Conservation (phyloP, 306 rosid species). For the Fragaria nilgerrensis region DNA sequence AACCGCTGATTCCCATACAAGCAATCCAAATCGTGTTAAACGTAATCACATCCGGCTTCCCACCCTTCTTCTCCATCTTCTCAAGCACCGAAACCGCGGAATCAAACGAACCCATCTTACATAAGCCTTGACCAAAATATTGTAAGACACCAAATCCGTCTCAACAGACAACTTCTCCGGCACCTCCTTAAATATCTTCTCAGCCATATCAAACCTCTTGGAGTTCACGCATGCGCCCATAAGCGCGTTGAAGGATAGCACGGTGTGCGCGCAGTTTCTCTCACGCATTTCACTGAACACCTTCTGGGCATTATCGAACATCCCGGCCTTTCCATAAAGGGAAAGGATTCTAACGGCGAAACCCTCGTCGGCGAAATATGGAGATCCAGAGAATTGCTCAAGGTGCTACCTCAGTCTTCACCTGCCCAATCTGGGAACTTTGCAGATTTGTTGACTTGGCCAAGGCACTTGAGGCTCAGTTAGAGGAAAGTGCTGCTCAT, state of each 20-base stretch:
- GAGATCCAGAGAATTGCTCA: conserved; percentile 31
- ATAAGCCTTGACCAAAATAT: conserved; percentile 59
- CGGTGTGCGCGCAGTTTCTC: conserved; percentile 42
- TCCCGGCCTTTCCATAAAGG: conserved; percentile 50
- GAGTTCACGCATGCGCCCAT: conserved; percentile 67
- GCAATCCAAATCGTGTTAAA: conserved; percentile 62
- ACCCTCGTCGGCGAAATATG: conserved; percentile 62
- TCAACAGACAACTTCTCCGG: conserved; percentile 42
- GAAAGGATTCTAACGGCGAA: conserved; percentile 50
- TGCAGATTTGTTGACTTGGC: conserved; percentile 63
- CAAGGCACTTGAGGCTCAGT: conserved; percentile 77
- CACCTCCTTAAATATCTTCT: conserved; percentile 39
- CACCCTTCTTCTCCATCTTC: conserved; percentile 54
- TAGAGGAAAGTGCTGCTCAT: conserved; percentile 64
- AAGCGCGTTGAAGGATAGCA: conserved; percentile 63
- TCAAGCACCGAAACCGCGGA: conserved; percentile 36
- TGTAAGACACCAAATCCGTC: conserved; percentile 66
- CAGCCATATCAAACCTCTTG: conserved; percentile 40
- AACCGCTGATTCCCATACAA: conserved; percentile 43
- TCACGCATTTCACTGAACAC: conserved; percentile 71
- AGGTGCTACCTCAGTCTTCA: conserved; percentile 20
- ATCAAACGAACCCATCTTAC: conserved; percentile 48
- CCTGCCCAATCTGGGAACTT: conserved; percentile 31
- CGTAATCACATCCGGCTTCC: conserved; percentile 49
- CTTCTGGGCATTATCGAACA: conserved; percentile 55